Evolutionary conservation across 306 rosid species (phyloP).

Genomic region (Alnus rubra): DNA sequence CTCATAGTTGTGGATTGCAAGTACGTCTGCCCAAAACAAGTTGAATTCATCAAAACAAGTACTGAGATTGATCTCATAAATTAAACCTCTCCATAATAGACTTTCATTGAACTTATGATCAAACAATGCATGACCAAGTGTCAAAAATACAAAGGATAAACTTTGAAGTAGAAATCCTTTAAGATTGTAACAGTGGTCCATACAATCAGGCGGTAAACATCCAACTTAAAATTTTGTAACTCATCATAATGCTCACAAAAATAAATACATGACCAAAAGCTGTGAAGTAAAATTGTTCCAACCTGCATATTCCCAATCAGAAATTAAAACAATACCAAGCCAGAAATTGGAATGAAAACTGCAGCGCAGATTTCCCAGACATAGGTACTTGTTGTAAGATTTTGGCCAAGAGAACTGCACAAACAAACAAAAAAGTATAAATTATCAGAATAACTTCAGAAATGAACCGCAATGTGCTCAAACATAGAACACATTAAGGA

Average conservation of each 20-base stretch:
- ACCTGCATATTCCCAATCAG: conserved; percentile 98
- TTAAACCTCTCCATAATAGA: not conserved
- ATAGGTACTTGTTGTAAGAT: conserved; percentile 76
- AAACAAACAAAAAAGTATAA: conserved; percentile 28
- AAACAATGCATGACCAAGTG: not conserved
- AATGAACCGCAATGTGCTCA: conserved; percentile 5
- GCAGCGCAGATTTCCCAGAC: conserved; percentile 91
- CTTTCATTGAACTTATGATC: not conserved
- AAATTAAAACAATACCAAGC: conserved; percentile 82
- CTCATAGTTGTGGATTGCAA: conserved; percentile 88
- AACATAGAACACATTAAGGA: conserved; percentile 5
- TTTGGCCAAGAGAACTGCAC: conserved; percentile 94
- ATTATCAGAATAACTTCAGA: conserved; percentile 18
- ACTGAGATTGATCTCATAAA: not conserved
- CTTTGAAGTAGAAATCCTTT: not conserved
- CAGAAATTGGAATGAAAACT: conserved; percentile 80
- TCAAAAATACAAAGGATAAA: not conserved
- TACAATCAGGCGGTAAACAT: not conserved
- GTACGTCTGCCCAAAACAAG: conserved; percentile 62
- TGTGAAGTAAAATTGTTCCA: conserved; percentile 31
- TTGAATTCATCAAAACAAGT: conserved; percentile 28
- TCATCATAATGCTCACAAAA: conserved; percentile 19
- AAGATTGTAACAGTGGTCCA: not conserved
- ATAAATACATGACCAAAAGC: conserved; percentile 11
- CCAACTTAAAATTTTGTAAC: conserved; percentile 15